Conservation (phyloP, 1,284 basidiomycete genomes). For the Ustilago loliicola region DNA sequence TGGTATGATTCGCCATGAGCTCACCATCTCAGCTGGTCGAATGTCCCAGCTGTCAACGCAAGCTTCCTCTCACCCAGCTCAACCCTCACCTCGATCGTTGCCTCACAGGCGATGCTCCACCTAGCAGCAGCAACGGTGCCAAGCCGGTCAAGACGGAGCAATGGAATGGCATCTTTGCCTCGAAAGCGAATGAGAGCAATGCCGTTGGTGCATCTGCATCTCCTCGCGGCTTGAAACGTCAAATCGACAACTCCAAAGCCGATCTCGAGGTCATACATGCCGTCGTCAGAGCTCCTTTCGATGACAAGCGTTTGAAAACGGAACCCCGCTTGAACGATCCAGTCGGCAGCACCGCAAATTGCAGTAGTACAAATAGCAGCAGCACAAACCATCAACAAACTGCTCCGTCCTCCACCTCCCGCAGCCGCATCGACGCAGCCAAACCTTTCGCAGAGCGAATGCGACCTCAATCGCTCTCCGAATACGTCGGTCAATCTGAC, state of each 20-base stretch:
- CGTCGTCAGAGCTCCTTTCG: not conserved
- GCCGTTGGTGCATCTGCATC: not conserved
- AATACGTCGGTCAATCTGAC: conserved; percentile 63
- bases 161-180: conserved; percentile 28
- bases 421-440: conserved; percentile 47
- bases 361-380: not conserved
- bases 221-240: conserved; percentile 23
- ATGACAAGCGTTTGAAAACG: conserved; percentile 14
- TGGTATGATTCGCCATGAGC: conserved; percentile 15
- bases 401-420: conserved; percentile 18
- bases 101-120: conserved; percentile 27
- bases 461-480: conserved; percentile 60
- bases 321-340: not conserved
- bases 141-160: conserved; percentile 22
- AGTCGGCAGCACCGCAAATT: not conserved
- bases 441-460: conserved; percentile 67
- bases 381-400: conserved; percentile 1
- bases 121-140: conserved; percentile 6
- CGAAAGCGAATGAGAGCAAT: not conserved
- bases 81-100: conserved; percentile 66
- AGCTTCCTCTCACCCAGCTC: conserved; percentile 54
- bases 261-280: not conserved
- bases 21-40: conserved; percentile 47
- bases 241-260: not conserved
- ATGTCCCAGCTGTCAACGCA: conserved; percentile 57